phyloP scores from a whole-genome alignment of 495 filamentous ascomycete genomes.

The Trichoderma asperelloides region DNA sequence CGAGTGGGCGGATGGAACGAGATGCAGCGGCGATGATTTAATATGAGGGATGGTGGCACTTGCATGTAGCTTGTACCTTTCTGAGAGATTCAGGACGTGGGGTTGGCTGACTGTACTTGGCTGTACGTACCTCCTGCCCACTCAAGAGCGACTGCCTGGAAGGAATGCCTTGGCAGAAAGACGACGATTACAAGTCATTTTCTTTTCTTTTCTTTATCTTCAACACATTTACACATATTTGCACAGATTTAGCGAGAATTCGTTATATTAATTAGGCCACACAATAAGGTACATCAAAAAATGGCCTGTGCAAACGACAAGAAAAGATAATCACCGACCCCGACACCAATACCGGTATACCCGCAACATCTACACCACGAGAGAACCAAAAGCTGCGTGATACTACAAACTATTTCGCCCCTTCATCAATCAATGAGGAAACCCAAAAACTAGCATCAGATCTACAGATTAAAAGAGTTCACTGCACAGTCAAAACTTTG shows the following conservation, averaged over 20 bases:
- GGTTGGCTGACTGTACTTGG: conserved; percentile 4
- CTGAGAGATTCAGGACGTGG: neutral
- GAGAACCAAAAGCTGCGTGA: no score
- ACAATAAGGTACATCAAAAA: no score
- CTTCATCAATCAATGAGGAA: neutral
- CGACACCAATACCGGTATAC: no score
- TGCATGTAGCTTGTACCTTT: neutral
- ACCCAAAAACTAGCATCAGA: neutral
- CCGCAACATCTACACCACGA: no score
- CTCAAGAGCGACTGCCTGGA: neutral
- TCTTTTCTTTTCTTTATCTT: neutral
- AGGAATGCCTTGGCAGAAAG: no score
- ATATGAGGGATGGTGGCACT: neutral
- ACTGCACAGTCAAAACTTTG: conserved; percentile 31
- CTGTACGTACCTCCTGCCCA: neutral
- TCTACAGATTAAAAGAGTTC: neutral
- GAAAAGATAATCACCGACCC: no score
- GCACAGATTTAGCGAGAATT: neutral
- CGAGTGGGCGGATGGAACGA: neutral
- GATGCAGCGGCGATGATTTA: neutral
- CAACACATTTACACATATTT: neutral
- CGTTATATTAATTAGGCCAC: no score
- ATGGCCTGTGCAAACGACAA: no score
- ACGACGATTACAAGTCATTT: neutral
- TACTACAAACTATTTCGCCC: neutral